Base-by-base conservation (phyloP, 106 monocot species). In the Apostasia shenzhenica region DNA sequence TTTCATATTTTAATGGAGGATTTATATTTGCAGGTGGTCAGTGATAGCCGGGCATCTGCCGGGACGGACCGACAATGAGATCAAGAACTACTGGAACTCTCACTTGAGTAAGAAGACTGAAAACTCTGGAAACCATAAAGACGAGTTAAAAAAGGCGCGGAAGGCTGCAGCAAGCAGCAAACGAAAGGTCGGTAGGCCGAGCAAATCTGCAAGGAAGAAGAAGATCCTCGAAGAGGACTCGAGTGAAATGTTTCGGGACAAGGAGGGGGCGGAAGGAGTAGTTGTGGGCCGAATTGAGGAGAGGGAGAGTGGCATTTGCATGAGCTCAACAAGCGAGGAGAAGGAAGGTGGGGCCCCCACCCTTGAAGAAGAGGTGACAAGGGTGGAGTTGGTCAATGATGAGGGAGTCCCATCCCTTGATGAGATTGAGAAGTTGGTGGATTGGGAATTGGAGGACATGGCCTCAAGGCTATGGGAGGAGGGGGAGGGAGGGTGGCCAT, bases 41-140 rank as follows among this genome's bases (percentile, higher is more conserved):
- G 65, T 65, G 65, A 65, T 65, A 8, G 65, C 65, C 2, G 65
- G 65, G n/a, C 65, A 65, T 48, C 48, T 65, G 3, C 65, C 65
- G 1, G 65, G 65, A 8, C 47, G 65, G 8, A 65, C 65, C 8
- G 65, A 65, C 11, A 65, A 65, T 8, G 65, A 65, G 65, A 65
- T 65, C 13, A 65, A 65, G 48, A 65, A 65, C 26, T 65, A 65
- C 4, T 65, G 65, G 65, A 65, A 65, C 65, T 65, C 65, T 1
- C 65, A 65, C 48, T 26, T 65, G 5, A 65, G 65, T 48, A 65
- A 48, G 65, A 65, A 65, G 48, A 37, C 37, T 4, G 65, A 65
- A 2, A 48, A 48, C 3, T 49, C 12, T 14, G 6, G 1, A 0
- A 37, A 37, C 46, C 26, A 26, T 26, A 47, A 65, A 48, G 65